Evolutionary conservation across 2,329 filamentous ascomycete genomes (phyloP).

Genomic region (Zymoseptoria pseudotritici): DNA sequence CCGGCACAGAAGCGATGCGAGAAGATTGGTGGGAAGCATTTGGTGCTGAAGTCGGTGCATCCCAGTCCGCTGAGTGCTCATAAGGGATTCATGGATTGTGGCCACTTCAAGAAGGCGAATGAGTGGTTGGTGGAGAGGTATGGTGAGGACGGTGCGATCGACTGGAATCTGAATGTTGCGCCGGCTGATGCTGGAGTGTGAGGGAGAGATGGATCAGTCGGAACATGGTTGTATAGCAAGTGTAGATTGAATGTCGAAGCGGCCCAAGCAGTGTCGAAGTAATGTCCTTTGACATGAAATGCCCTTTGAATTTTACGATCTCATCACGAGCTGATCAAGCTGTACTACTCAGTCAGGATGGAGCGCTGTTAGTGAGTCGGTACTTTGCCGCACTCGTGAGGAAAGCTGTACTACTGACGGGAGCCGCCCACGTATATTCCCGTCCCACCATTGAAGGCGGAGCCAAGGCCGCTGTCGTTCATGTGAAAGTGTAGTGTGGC

Average conservation of each 20-base stretch:
- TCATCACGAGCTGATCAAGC: too few relatives aligned
- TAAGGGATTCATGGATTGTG: slow-evolving; percentile 63
- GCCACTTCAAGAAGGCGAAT: slow-evolving; percentile 75
- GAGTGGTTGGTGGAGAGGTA: slow-evolving; percentile 76
- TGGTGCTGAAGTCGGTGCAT: slow-evolving; percentile 80
- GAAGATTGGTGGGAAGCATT: slow-evolving; percentile 66
- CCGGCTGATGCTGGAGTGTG: slow-evolving; percentile 36
- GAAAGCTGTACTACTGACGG: too few relatives aligned
- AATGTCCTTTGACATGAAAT: too few relatives aligned
- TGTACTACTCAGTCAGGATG: too few relatives aligned
- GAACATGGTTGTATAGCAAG: neutral
- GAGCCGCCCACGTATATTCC: too few relatives aligned
- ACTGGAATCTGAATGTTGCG: slow-evolving; percentile 63
- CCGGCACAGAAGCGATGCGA: slow-evolving; percentile 73
- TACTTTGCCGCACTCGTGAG: too few relatives aligned
- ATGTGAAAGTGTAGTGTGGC: neutral
- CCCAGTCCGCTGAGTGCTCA: slow-evolving; percentile 85
- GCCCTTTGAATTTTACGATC: too few relatives aligned
- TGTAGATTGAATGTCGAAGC: neutral
- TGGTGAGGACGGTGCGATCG: slow-evolving; percentile 70
- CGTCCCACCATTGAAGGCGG: neutral
- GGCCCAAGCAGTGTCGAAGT: too few relatives aligned
- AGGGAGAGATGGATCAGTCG: slow-evolving; percentile 1
- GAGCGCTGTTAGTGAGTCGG: too few relatives aligned
- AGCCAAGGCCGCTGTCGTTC: neutral